These are phyloP conservation scores for Trypanosomatidae sp. DNA, from an alignment of 208 protist genomes.

Conservation along the genomic window DNA sequence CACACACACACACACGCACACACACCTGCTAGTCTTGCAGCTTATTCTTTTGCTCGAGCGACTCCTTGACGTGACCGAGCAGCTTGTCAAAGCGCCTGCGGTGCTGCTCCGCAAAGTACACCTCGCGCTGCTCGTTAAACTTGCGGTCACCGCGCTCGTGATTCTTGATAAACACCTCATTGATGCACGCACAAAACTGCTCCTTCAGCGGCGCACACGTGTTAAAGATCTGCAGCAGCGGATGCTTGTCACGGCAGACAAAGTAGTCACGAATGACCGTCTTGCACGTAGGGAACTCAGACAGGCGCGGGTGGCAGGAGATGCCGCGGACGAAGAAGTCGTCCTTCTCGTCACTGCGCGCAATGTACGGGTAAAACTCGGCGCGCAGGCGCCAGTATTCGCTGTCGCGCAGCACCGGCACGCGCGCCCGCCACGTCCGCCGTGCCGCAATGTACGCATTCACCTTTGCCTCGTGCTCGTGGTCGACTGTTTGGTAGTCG, in stretches of 20 bases:
- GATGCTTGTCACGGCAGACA: constrained; percentile 58
- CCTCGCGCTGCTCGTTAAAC: constrained; percentile 46
- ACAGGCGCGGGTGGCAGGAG: constrained; percentile 61
- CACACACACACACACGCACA: not conserved
- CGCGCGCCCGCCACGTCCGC: constrained; percentile 41
- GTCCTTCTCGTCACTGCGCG: constrained; percentile 46
- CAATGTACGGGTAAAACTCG: constrained; percentile 67
- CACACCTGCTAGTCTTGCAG: constrained; percentile 38
- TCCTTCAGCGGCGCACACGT: constrained; percentile 71
- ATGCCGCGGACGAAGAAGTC: constrained; percentile 76
- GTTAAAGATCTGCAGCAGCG: constrained; percentile 59
- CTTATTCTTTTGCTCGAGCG: constrained; percentile 38
- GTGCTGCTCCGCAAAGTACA: constrained; percentile 48
- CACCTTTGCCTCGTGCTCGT: constrained; percentile 39
- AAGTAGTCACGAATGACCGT: constrained; percentile 77
- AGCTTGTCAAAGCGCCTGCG: constrained; percentile 45
- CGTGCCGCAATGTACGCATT: constrained; percentile 42
- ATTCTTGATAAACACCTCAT: constrained; percentile 75
- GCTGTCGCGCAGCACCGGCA: constrained; percentile 39
- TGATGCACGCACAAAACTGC: constrained; percentile 78
- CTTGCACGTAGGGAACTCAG: constrained; percentile 74
- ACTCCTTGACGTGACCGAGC: constrained; percentile 40
- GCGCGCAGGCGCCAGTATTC: constrained; percentile 76
- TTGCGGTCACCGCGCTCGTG: constrained; percentile 68
- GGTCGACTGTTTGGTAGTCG: constrained; percentile 35